These are phyloP conservation scores for Saccharomycopsis phalli DNA, from an alignment of 1,139 yeast species.

Conservation along the genomic window DNA sequence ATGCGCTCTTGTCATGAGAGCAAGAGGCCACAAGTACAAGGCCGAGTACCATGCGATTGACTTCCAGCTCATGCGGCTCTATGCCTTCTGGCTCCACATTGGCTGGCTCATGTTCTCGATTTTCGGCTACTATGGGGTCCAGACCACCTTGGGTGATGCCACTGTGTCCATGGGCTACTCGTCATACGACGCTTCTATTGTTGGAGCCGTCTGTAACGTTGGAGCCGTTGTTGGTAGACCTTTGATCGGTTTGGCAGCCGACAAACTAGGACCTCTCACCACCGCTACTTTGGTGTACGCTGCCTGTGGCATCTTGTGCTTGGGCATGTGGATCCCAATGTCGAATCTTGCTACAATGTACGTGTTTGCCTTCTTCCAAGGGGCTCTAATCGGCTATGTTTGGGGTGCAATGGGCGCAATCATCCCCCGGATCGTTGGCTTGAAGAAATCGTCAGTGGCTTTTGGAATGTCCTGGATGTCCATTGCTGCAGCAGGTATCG, in stretches of 20 bases:
- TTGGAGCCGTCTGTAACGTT: slow-evolving; percentile 51
- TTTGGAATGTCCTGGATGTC: slow-evolving; percentile 42
- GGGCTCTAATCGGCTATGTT: slow-evolving; percentile 43
- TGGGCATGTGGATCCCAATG: slow-evolving; percentile 59
- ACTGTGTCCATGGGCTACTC: slow-evolving; percentile 51
- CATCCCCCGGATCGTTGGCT: slow-evolving; percentile 37
- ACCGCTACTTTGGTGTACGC: slow-evolving; percentile 30
- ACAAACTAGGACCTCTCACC: slow-evolving; percentile 47
- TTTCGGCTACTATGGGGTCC: slow-evolving; percentile 48
- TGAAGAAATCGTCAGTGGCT: slow-evolving; percentile 40
- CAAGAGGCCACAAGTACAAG: slow-evolving; percentile 33
- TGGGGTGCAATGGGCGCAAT: slow-evolving; percentile 34
- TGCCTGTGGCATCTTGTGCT: slow-evolving; percentile 28
- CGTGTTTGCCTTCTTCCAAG: slow-evolving; percentile 38
- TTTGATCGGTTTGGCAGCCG: slow-evolving; percentile 45
- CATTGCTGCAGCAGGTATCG: slow-evolving; percentile 39
- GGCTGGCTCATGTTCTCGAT: slow-evolving; percentile 44
- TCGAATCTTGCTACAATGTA: slow-evolving; percentile 44
- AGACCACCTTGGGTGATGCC: slow-evolving; percentile 53
- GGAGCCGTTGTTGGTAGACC: slow-evolving; percentile 63
- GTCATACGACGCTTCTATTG: slow-evolving; percentile 44
- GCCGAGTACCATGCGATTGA: slow-evolving; percentile 25
- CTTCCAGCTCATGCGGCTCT: slow-evolving; percentile 26
- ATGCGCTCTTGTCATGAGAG: slow-evolving; percentile 33
- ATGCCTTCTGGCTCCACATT: slow-evolving; percentile 36